These are phyloP conservation scores for Diutina sp. DNA, from an alignment of 1,139 yeast genomes.

Conservation along the genomic window DNA sequence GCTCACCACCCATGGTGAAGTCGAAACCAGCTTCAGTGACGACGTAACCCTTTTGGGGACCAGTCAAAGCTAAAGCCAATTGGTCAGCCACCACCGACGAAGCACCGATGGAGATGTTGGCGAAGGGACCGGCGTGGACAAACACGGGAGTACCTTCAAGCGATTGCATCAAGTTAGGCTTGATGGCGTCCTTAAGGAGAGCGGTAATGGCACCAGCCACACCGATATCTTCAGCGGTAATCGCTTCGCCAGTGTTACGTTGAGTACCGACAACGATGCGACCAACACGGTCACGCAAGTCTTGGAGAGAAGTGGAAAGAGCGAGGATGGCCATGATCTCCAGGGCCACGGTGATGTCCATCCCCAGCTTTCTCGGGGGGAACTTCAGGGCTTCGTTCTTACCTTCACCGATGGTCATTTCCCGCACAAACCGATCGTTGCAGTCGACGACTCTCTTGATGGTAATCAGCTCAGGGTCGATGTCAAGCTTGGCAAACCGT, in stretches of 20 bases:
- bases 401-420: constrained; percentile 84
- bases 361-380: constrained; percentile 77
- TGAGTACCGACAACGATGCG: constrained; percentile 83
- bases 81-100: constrained; percentile 91
- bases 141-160: constrained; percentile 97
- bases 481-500: constrained; percentile 74
- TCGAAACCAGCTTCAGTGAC: constrained; percentile 98
- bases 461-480: constrained; percentile 88
- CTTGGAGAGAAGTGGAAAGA: constrained; percentile 68
- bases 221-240: constrained; percentile 94
- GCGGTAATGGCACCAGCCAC: constrained; percentile 98
- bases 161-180: constrained; percentile 97
- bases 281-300: constrained; percentile 85
- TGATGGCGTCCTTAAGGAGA: constrained; percentile 87
- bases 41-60: constrained; percentile 68
- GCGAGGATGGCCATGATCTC: constrained; percentile 98
- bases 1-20: constrained; percentile 98
- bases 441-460: constrained; percentile 97
- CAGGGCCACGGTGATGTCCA: constrained; percentile 93
- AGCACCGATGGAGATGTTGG: constrained; percentile 95
- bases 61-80: constrained; percentile 87
- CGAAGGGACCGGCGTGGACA: constrained; percentile 98
- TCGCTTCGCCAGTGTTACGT: constrained; percentile 60
- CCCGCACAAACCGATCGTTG: constrained; percentile 88
- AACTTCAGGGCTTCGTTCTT: constrained; percentile 81